Evolutionary conservation across 441 rosid genomes (phyloP), one percentile per base, ranked within the genome.

Genomic region (Mallotus japonicus): DNA sequence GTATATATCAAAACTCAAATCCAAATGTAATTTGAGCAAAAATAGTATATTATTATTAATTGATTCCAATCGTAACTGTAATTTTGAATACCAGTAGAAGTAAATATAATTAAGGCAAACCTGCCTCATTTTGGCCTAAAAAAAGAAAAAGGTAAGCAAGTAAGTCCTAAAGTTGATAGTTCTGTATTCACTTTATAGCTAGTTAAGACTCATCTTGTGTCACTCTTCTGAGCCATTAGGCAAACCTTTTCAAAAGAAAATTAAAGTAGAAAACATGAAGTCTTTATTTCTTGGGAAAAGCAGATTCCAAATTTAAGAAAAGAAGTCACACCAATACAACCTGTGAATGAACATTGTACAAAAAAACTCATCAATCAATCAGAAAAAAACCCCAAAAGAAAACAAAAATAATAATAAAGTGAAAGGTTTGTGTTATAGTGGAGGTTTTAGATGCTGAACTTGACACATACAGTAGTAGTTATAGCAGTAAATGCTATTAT

Each of bases 291-390:
- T 77, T 69, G 77, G 76, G 58, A 83, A 85, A 81, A 77, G 76
- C 61, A 79, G 85, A 87, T 83, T 79, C 86, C 78, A 71, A 74
- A 77, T 65, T 69, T 49, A 79, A 76, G 64, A 72, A 75, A 78
- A 78, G 8, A 76, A 81, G 16, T 71, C 40, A 37, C 40, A 37
- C 2, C 6, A 78, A 56, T 74, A 75, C 51, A 70, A 19, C 62
- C 44, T 50, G 74, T 79, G 84, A 71, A 53, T 67, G 81, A 66
- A 65, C 82, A 82, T 67, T 59, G 22, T 78, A 69, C 77, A 42
- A n/a, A 69, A 76, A 42, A 51, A 76, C 82, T 78, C 78, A 72
- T 80, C 81, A 63, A 81, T 83, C 76, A 57, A 58, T 58, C 46
- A 72, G 59, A 54, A 17, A 17, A 16, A 10, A 54, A 54, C 40